Conservation (phyloP, 2,329 filamentous ascomycete species). For the Byssochlamys sp. region DNA sequence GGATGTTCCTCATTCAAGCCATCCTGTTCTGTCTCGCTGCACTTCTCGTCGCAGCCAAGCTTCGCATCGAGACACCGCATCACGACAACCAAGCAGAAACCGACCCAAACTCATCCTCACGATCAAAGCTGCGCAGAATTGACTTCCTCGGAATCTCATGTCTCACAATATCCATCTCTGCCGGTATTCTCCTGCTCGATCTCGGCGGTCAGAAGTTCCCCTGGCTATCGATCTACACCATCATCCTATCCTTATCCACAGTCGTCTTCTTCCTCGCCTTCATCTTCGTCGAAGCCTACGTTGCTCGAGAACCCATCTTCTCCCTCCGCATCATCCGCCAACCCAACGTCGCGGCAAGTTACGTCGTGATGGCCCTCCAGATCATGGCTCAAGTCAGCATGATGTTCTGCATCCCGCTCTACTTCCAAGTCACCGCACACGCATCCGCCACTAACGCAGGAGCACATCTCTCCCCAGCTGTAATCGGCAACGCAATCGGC, state of each 20-base stretch:
- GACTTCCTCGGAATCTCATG: conserved; percentile 50
- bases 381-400: conserved; percentile 50
- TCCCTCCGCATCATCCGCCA: conserved; percentile 23
- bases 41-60: conserved; percentile 33
- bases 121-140: conserved; percentile 41
- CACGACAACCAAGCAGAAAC: conserved; percentile 1
- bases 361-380: conserved; percentile 43
- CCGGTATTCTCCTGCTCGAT: conserved; percentile 40
- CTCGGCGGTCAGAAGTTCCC: conserved; percentile 37
- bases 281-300: conserved; percentile 20
- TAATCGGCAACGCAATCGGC: conserved; percentile 56
- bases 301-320: conserved; percentile 28
- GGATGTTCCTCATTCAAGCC: conserved; percentile 49
- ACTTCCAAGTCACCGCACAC: conserved; percentile 56
- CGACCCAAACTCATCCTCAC: conserved; percentile 2
- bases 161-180: conserved; percentile 35
- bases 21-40: conserved; percentile 46
- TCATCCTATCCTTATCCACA: conserved; percentile 9
- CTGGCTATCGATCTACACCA: conserved; percentile 18
- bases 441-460: conserved; percentile 51
- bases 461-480: conserved; percentile 56
- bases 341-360: conserved; percentile 21
- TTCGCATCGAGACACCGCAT: conserved; percentile 20
- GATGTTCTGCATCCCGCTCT: conserved; percentile 59
- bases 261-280: conserved; percentile 13